Evolutionary conservation across 163 green algal species (phyloP).

Genomic region (Scenedesmus sp.): DNA sequence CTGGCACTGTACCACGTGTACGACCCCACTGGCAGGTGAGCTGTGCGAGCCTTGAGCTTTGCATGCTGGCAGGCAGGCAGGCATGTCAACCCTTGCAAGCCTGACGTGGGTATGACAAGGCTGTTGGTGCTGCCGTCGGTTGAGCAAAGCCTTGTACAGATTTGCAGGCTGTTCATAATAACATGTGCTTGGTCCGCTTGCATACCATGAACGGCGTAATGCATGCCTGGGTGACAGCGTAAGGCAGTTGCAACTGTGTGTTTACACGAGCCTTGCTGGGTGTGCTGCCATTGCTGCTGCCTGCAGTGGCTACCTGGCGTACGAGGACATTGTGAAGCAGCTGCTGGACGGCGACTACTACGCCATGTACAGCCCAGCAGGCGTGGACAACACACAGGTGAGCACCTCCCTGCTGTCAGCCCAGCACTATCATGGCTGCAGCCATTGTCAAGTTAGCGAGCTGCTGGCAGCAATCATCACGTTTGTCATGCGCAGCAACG

Average conservation of each 20-base stretch:
- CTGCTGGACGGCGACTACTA: slow-evolving; percentile 63
- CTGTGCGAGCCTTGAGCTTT: too few species aligned
- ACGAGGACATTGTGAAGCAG: slow-evolving; percentile 56
- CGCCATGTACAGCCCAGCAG: slow-evolving; percentile 44
- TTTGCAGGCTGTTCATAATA: background rate
- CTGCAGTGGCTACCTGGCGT: slow-evolving; percentile 77
- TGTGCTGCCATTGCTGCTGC: background rate
- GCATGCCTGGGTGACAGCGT: background rate
- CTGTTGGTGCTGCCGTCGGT: too few species aligned
- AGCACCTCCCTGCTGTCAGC: background rate
- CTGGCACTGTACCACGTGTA: slow-evolving; percentile 77
- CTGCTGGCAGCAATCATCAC: too few species aligned
- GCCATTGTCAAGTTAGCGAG: too few species aligned
- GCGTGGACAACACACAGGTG: slow-evolving; percentile 54
- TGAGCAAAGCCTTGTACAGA: background rate
- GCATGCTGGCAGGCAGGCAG: background rate
- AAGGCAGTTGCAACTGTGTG: background rate
- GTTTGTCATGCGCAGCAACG: too few species aligned
- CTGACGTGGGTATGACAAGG: too few species aligned
- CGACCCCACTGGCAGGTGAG: slow-evolving; percentile 43
- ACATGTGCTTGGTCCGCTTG: too few species aligned
- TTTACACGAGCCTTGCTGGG: background rate
- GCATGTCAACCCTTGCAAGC: background rate
- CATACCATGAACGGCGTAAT: too few species aligned
- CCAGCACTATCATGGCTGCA: too few species aligned